A percentile compares a stretch with the other conserved stretches of the same genome.
Evolutionary conservation across 768 basidiomycete genomes (phyloP).

Genomic region (Leccinum fibrillosum): DNA sequence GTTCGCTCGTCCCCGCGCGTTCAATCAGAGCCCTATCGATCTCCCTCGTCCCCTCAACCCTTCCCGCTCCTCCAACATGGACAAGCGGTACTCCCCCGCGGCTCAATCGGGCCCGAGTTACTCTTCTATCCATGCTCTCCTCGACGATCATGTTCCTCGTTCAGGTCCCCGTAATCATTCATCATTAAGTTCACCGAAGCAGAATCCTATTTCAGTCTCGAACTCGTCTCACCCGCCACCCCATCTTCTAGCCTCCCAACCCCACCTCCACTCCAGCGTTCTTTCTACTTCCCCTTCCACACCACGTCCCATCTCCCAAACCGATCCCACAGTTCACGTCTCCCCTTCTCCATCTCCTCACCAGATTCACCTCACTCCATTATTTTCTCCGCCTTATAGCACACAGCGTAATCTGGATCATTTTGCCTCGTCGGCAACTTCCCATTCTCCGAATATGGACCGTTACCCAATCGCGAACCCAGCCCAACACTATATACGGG

Average conservation of each 20-base stretch:
- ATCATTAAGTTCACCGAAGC: slow-evolving; percentile 12
- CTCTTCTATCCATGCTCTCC: slow-evolving; percentile 29
- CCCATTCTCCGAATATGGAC: slow-evolving; percentile 40
- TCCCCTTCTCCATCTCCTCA: slow-evolving; percentile 43
- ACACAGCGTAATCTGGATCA: slow-evolving; percentile 45
- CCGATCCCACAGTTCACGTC: neutral
- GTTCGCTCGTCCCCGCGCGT: slow-evolving; percentile 12
- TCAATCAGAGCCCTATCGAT: slow-evolving; percentile 22
- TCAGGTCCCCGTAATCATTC: slow-evolving; percentile 32
- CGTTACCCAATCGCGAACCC: slow-evolving; percentile 36
- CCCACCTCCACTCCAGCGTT: slow-evolving; percentile 8
- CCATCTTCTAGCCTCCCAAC: slow-evolving; percentile 18
- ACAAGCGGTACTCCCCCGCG: slow-evolving; percentile 31
- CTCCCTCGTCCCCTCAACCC: slow-evolving; percentile 22
- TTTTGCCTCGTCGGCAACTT: slow-evolving; percentile 41
- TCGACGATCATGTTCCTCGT: slow-evolving; percentile 32
- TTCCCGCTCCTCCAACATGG: slow-evolving; percentile 33
- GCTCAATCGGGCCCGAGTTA: slow-evolving; percentile 35
- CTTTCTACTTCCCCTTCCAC: slow-evolving; percentile 6
- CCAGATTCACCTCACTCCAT: slow-evolving; percentile 36
- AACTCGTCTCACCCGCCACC: slow-evolving; percentile 18
- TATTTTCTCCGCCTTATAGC: slow-evolving; percentile 40
- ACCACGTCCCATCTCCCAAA: neutral
- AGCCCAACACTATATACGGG: slow-evolving; percentile 41
- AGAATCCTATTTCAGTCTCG: slow-evolving; percentile 12